Evolutionary conservation across 2,329 filamentous ascomycete genomes (phyloP), one percentile per base, ranked within the genome.

Genomic region (Colletotrichum musicola): DNA sequence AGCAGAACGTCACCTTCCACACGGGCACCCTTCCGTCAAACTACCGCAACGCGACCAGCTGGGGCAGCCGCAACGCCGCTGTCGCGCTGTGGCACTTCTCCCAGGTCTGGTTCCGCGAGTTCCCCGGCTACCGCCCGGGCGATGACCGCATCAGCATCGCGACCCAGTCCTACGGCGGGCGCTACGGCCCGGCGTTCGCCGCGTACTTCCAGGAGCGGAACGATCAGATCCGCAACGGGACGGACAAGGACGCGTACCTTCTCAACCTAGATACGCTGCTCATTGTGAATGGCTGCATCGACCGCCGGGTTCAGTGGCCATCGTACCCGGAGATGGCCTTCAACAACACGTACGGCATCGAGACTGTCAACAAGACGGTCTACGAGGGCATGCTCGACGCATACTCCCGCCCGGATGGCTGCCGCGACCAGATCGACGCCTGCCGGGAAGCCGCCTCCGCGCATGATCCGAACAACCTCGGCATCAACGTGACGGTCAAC

Each of bases 121-220:
- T 92, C 68, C 89, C 89, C 0, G 82, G 84, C 46, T 91, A 92
- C 73, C 83, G 86, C 74, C 85, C 86, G 3, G 84, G 85, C 59
- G 85, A 90, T 69, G 53, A 57, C 64, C 70, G 70, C 18, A 85
- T 88, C 69, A 83, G 84, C 14, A 81, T 89, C 64, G 87, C 84
- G 49, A 83, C 85, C 3, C 81, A 85, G 67, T 85, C 83, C 0
- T 89, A 89, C 67, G 88, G 88, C n/a, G 87, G 88, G 14, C 84
- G 86, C 63, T 89, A 88, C 71, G 86, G 86, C 1, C 88, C 88
- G 1, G 84, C 83, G 13, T 88, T 89, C 69, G 83, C 84, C 14
- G 78, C 81, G 5, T 87, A 87, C 73, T 86, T 90, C 73, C 78
- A 88, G 68, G 77, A 83, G 25, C 85, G 89, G 74, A 90, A 90